phyloP scores from a whole-genome alignment of 495 filamentous ascomycete species.

The Aspergillus biplanus region DNA sequence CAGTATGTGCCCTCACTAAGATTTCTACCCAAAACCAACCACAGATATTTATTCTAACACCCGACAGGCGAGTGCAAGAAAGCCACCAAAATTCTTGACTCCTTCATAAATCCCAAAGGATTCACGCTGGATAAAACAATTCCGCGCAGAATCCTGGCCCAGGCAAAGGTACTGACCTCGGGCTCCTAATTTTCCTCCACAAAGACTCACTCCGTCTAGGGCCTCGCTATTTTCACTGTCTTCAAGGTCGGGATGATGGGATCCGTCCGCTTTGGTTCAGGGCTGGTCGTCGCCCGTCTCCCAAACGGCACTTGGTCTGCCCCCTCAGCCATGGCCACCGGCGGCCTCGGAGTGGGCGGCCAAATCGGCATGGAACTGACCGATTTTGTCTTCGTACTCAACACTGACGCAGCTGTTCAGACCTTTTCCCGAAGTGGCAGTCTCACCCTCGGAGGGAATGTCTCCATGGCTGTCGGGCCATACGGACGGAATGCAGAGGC shows the following conservation, averaged over 20 bases:
- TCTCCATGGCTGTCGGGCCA: conserved; percentile 88
- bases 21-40: too few species aligned
- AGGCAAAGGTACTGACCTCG: conserved; percentile 69
- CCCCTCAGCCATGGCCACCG: conserved; percentile 83
- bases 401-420: conserved; percentile 81
- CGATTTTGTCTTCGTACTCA: conserved; percentile 96
- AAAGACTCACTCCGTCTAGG: conserved; percentile 48
- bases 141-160: conserved; percentile 79
- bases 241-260: conserved; percentile 90
- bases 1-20: too few species aligned
- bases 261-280: conserved; percentile 85
- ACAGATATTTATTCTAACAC: too few species aligned
- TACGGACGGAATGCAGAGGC: conserved; percentile 90
- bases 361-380: conserved; percentile 95
- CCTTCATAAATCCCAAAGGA: conserved; percentile 84
- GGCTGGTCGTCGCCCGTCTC: conserved; percentile 88
- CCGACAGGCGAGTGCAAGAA: conserved; percentile 75
- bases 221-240: conserved; percentile 88
- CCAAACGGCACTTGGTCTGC: conserved; percentile 89
- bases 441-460: conserved; percentile 86
- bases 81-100: conserved; percentile 81
- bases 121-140: conserved; percentile 88
- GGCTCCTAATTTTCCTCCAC: neutral
- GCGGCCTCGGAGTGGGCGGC: conserved; percentile 84
- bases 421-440: conserved; percentile 86